Base-by-base conservation (phyloP, 495 filamentous ascomycete genomes). In the Aspergillus funiculosus region DNA sequence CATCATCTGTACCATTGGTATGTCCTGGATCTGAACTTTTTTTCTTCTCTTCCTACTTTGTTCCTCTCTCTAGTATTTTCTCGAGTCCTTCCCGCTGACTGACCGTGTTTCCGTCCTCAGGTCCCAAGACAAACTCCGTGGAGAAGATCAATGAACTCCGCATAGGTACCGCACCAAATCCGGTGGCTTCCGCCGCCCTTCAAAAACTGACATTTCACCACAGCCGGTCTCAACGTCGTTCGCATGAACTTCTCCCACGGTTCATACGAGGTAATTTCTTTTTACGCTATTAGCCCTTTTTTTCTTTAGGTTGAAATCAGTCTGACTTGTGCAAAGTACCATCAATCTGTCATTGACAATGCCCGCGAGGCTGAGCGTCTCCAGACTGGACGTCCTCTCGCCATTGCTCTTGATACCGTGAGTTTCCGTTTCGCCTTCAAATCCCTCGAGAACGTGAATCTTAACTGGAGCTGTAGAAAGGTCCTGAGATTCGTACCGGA, bases 221-320 rank as follows among this genome's bases (percentile, higher is more conserved):
- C 48, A 83, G 83, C 81, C 51, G 92, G 92, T 66, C 81, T 96
- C 51, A 96, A 96, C 68, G 89, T 98, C 50, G 92, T 96, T 52
- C 94, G 92, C 66, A 94, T 95, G 89, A 98, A 98, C 81, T 98
- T 97, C 68, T 96, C 91, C 52, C 92, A 98, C 67, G 92, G 92
- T 56, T 85, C 86, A 54, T 89, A 98, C 68, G 90, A 94, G 69
- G 80, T 83, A 61, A 51, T 64, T 55, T 58, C 58, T 40, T 58
- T 62, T 57, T 52, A 34, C 18, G n/a, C n/a, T n/a, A n/a, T n/a
- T n/a, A n/a, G n/a, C 15, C 34, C 39, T 27, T 14, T 31, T 10
- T 4, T 20, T 26, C 5, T 34, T 17, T 3, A 17, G 32, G 25
- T 39, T 31, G 36, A 28, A 31, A 17, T 19, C 4, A 21, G 7